These are phyloP conservation scores for Neurospora sp. DNA, from an alignment of 495 filamentous ascomycete species.

Conservation along the genomic window DNA sequence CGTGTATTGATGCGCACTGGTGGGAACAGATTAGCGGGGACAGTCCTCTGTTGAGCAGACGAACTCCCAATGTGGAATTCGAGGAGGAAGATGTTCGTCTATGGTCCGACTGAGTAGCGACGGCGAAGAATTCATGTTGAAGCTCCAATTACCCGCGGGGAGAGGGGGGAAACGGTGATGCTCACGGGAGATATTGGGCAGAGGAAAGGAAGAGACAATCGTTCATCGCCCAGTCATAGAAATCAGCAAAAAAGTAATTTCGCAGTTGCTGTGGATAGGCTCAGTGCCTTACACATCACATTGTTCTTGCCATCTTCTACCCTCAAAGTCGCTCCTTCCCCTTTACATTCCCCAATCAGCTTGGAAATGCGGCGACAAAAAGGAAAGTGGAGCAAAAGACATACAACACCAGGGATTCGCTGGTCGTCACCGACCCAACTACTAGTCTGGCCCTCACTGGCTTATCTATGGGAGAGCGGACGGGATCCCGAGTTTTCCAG, in stretches of 20 bases:
- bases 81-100: constrained; percentile 9
- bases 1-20: constrained; percentile 55
- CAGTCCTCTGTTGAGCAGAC: constrained; percentile 26
- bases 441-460: neutral
- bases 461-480: neutral
- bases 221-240: neutral
- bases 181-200: neutral
- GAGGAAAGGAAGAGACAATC: neutral
- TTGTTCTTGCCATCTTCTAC: neutral
- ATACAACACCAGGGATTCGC: too few relatives aligned
- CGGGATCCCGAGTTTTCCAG: too few relatives aligned
- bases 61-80: constrained; percentile 19
- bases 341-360: neutral
- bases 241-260: neutral
- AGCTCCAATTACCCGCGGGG: neutral
- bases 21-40: constrained; percentile 27
- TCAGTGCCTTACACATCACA: neutral
- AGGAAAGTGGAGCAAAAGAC: neutral
- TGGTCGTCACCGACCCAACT: too few relatives aligned
- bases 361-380: neutral
- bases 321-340: neutral
- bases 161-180: neutral
- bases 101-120: neutral
- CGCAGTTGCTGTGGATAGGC: neutral
- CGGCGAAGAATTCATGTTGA: neutral